A percentile compares a stretch with the other conserved stretches of the same genome.
These are phyloP conservation scores for Wallemia mellicola DNA, from an alignment of 1,284 basidiomycete genomes.

Conservation along the genomic window DNA sequence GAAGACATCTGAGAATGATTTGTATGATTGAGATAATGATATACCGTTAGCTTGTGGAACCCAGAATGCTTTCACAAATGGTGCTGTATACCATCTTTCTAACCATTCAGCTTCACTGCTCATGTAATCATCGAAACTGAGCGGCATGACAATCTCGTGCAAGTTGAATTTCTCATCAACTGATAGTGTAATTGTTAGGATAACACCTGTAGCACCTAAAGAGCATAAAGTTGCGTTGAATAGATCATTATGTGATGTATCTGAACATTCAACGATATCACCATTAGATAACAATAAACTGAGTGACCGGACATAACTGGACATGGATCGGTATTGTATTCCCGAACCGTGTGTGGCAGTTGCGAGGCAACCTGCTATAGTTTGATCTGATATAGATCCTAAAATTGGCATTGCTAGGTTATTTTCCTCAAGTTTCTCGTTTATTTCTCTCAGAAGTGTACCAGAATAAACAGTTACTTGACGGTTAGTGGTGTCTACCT, in stretches of 20 bases:
- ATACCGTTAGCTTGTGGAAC: conserved; percentile 50
- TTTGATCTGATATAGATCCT: conserved; percentile 90
- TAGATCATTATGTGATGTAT: conserved; percentile 33
- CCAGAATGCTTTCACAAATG: conserved; percentile 90
- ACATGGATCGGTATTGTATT: conserved; percentile 46
- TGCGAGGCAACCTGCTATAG: conserved; percentile 70
- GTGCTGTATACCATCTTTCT: conserved; percentile 28
- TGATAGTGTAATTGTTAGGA: conserved; percentile 43
- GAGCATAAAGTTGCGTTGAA: conserved; percentile 83
- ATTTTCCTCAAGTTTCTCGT: conserved; percentile 26
- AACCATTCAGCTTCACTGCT: conserved; percentile 21
- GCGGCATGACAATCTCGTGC: conserved; percentile 38
- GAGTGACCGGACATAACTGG: conserved; percentile 45
- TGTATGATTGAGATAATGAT: conserved; percentile 27
- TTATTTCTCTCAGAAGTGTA: conserved; percentile 15
- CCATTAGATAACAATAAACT: conserved; percentile 44
- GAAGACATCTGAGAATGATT: not conserved
- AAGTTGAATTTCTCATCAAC: conserved; percentile 61
- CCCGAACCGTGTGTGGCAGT: conserved; percentile 90
- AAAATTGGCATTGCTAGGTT: conserved; percentile 66
- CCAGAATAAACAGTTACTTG: conserved; percentile 11
- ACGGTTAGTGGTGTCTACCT: not conserved
- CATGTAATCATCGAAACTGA: conserved; percentile 34
- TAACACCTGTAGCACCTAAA: conserved; percentile 70
- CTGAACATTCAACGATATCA: conserved; percentile 33